Conservation (phyloP, 768 basidiomycete genomes). For the Mycena indigotica region DNA sequence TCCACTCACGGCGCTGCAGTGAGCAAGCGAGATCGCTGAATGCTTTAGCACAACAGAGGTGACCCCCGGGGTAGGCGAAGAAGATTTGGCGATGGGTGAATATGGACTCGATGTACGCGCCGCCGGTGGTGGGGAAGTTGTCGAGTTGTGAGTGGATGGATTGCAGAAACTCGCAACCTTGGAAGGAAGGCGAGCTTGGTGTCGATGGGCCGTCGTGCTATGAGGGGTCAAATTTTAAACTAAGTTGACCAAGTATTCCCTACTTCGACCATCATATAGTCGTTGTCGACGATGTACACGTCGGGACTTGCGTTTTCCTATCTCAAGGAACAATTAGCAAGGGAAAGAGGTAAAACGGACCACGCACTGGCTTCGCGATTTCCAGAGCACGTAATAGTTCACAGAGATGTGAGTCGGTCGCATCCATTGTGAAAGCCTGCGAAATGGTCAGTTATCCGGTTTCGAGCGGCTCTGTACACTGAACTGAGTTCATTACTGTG, state of each 20-base stretch:
- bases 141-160: conserved; percentile 59
- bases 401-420: conserved; percentile 62
- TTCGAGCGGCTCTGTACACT: not conserved
- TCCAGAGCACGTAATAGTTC: conserved; percentile 54
- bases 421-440: conserved; percentile 29
- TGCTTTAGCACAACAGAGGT: conserved; percentile 62
- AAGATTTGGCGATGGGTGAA: conserved; percentile 77
- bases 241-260: conserved; percentile 31
- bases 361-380: conserved; percentile 41
- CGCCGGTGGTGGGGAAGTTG: conserved; percentile 59
- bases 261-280: conserved; percentile 49
- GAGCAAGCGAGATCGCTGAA: conserved; percentile 67
- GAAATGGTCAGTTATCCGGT: not conserved
- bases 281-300: conserved; percentile 36
- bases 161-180: conserved; percentile 66
- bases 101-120: conserved; percentile 77
- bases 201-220: conserved; percentile 51
- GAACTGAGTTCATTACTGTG: conserved; percentile 5
- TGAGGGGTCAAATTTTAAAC: not conserved
- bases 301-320: conserved; percentile 39
- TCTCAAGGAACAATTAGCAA: conserved; percentile 40
- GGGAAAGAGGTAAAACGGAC: not conserved
- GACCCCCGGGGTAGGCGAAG: conserved; percentile 60
- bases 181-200: conserved; percentile 42
- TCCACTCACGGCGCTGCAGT: conserved; percentile 67